Conservation (phyloP, 169 alveolate species). For the Plasmodium coatneyi region DNA sequence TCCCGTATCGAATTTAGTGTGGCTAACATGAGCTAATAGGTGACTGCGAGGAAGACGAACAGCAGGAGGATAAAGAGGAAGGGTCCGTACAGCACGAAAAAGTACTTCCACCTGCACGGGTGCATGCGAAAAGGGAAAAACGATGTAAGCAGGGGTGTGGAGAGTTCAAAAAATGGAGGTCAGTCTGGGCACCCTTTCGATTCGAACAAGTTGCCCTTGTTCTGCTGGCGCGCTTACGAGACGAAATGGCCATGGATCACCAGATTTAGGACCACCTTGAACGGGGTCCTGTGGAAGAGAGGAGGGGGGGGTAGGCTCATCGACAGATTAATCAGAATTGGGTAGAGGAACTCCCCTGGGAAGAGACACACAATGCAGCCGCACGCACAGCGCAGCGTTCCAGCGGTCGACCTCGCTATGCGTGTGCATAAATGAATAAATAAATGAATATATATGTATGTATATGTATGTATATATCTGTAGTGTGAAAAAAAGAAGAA, state of each 20-base stretch:
- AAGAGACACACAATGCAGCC: background rate
- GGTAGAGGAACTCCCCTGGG: background rate
- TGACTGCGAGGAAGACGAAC: slow-evolving; percentile 12
- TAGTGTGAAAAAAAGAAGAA: background rate
- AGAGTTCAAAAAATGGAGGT: background rate
- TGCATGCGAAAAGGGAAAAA: background rate
- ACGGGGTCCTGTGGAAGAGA: slow-evolving; percentile 26
- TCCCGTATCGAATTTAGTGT: background rate
- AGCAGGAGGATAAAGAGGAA: slow-evolving; percentile 22
- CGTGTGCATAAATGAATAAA: background rate
- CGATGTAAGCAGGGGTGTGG: background rate
- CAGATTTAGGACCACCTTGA: slow-evolving; percentile 22
- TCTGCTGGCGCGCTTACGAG: slow-evolving; percentile 17
- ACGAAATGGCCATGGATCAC: slow-evolving; percentile 31
- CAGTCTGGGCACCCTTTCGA: background rate
- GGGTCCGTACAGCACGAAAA: slow-evolving; percentile 49
- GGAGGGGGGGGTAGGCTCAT: background rate
- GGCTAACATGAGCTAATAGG: background rate
- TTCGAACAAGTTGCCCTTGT: background rate
- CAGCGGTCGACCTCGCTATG: background rate
- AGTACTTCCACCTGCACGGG: slow-evolving; percentile 25
- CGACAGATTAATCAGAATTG: background rate
- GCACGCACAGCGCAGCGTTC: background rate
- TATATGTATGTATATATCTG: background rate
- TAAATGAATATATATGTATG: background rate